These are phyloP conservation scores for Aspergillus novoparasiticus DNA, from an alignment of 2,329 filamentous ascomycete genomes.

Conservation along the genomic window DNA sequence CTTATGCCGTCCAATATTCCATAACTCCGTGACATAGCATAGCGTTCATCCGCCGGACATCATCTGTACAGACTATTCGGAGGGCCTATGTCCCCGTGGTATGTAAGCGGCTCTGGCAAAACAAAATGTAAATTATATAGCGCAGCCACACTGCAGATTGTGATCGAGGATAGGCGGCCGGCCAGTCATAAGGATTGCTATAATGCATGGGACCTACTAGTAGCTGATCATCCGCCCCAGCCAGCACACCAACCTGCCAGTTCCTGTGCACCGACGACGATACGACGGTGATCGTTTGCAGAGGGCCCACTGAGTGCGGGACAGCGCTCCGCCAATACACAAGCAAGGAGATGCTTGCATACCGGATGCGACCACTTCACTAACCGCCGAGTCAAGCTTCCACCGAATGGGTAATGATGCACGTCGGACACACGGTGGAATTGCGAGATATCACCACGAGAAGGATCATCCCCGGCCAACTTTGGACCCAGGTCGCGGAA, in stretches of 20 bases:
- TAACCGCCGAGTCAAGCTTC: constrained; percentile 30
- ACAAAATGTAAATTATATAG: neutral
- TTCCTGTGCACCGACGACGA: constrained; percentile 62
- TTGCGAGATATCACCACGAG: neutral
- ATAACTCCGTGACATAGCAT: neutral
- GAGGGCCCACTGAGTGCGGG: constrained; percentile 57
- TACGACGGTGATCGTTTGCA: constrained; percentile 52
- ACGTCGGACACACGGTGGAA: neutral
- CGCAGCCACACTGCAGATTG: neutral
- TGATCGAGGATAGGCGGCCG: neutral
- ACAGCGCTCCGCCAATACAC: constrained; percentile 72
- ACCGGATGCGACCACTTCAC: constrained; percentile 39
- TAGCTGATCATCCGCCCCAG: constrained; percentile 39
- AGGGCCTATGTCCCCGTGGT: neutral
- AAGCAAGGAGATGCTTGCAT: constrained; percentile 91
- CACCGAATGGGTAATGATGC: constrained; percentile 40
- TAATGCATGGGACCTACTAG: neutral
- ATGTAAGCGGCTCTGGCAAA: neutral
- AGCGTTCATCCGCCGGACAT: neutral
- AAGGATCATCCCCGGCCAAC: constrained; percentile 15
- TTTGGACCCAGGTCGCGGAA: constrained; percentile 54
- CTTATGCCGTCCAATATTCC: neutral
- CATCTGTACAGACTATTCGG: neutral
- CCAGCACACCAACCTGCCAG: constrained; percentile 69
- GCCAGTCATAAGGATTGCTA: neutral